Conservation (phyloP, 225 moss, liverwort and hornwort genomes). For the Pleurozium schreberi region DNA sequence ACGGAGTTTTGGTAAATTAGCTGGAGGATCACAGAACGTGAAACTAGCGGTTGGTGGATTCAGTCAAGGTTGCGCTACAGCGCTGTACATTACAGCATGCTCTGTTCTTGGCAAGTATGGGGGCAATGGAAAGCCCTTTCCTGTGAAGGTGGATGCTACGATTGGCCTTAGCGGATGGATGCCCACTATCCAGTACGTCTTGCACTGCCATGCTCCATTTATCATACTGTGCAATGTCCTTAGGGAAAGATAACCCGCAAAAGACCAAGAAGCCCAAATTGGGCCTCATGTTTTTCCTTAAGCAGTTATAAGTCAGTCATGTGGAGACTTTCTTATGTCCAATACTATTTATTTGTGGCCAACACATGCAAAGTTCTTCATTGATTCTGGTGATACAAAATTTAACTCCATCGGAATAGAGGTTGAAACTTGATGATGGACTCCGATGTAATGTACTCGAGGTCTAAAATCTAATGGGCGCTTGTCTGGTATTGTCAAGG, state of each 20-base stretch:
- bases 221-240: neutral
- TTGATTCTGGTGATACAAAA: neutral
- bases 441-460: neutral
- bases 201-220: neutral
- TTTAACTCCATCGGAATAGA: neutral
- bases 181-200: slow-evolving; percentile 41
- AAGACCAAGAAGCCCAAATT: neutral
- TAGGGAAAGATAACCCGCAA: neutral
- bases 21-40: slow-evolving; percentile 17
- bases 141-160: slow-evolving; percentile 40
- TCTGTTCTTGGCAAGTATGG: slow-evolving; percentile 46
- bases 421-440: neutral
- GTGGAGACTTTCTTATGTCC: neutral
- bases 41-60: slow-evolving; percentile 48
- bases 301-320: neutral
- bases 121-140: slow-evolving; percentile 34
- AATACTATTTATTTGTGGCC: neutral
- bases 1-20: neutral
- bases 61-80: slow-evolving; percentile 50
- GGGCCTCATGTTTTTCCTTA: neutral
- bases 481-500: slow-evolving; percentile 13
- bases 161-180: slow-evolving; percentile 54
- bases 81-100: slow-evolving; percentile 32
- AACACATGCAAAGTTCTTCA: neutral
- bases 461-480: neutral